Evolutionary conservation across 306 rosid genomes (phyloP).

Genomic region (Neltuma alba): DNA sequence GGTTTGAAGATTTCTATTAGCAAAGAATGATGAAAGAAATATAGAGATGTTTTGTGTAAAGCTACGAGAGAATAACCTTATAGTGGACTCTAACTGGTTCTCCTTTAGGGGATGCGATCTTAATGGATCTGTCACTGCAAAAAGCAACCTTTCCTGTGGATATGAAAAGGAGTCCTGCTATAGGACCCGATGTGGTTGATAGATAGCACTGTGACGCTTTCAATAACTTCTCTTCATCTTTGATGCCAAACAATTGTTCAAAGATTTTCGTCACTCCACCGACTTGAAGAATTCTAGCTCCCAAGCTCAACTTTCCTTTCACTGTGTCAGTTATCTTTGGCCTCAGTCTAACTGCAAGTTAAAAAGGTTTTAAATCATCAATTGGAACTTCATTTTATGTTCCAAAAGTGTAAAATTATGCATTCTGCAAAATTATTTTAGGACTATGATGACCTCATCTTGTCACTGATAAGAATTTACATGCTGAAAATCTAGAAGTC

Average conservation of each 20-base stretch:
- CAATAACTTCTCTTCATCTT: slow-evolving; percentile 53
- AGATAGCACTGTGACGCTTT: slow-evolving; percentile 57
- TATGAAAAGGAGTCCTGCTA: slow-evolving; percentile 68
- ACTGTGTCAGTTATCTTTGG: slow-evolving; percentile 57
- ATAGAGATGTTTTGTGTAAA: neutral
- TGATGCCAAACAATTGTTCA: slow-evolving; percentile 39
- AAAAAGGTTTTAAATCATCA: neutral
- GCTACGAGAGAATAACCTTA: slow-evolving; percentile 35
- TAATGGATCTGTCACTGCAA: slow-evolving; percentile 64
- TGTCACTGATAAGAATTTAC: no score
- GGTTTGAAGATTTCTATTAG: neutral
- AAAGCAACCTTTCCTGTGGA: slow-evolving; percentile 63
- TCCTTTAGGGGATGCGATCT: slow-evolving; percentile 42
- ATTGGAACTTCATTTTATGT: neutral
- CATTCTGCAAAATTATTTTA: neutral
- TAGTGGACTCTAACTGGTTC: slow-evolving; percentile 44
- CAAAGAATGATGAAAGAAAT: neutral
- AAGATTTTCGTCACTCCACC: slow-evolving; percentile 58
- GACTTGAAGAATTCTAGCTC: slow-evolving; percentile 52
- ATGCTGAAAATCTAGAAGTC: neutral
- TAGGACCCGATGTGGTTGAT: slow-evolving; percentile 68
- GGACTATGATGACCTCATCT: no score
- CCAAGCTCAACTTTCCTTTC: slow-evolving; percentile 60
- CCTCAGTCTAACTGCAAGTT: slow-evolving; percentile 48
- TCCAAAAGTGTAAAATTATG: neutral